Percentiles rank a stretch among this genome's conserved stretches.
Conservation (phyloP, 2,329 filamentous ascomycete species). For the Akanthomyces lecanii region DNA sequence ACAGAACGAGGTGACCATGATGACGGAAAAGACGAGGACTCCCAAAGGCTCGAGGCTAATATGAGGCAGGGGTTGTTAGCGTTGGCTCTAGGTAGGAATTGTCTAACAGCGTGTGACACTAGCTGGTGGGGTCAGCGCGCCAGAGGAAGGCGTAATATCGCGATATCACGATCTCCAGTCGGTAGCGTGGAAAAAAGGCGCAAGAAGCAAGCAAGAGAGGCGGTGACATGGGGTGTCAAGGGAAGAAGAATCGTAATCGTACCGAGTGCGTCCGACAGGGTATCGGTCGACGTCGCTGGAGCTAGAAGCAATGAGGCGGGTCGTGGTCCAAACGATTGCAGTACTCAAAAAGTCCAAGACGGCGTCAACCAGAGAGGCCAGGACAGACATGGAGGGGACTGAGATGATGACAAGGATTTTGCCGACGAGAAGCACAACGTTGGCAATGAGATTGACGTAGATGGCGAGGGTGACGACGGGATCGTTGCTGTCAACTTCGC, state of each 20-base stretch:
- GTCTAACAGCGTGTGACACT: background rate
- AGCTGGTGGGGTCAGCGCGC: background rate
- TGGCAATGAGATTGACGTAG: conserved; percentile 78
- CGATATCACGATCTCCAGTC: background rate
- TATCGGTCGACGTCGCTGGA: conserved; percentile 71
- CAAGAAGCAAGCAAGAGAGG: background rate
- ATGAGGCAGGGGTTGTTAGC: conserved; percentile 21
- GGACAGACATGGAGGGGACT: conserved; percentile 75
- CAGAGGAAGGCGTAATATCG: background rate
- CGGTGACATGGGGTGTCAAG: background rate
- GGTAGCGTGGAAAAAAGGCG: background rate
- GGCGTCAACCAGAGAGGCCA: conserved; percentile 75
- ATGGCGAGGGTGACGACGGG: conserved; percentile 82
- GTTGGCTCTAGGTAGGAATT: background rate
- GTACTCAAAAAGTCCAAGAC: conserved; percentile 77
- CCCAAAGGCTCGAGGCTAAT: conserved; percentile 70
- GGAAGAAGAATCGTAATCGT: conserved; percentile 20
- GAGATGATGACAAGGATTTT: conserved; percentile 75
- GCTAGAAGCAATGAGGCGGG: conserved; percentile 61
- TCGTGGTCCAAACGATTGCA: conserved; percentile 75
- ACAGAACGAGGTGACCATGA: conserved; percentile 81
- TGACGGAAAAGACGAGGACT: conserved; percentile 75
- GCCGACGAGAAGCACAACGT: conserved; percentile 66
- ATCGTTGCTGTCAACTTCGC: conserved; percentile 65
- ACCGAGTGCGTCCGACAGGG: conserved; percentile 67